Base-by-base conservation (phyloP, 495 filamentous ascomycete species). In the Hypoxylon fragiforme region DNA sequence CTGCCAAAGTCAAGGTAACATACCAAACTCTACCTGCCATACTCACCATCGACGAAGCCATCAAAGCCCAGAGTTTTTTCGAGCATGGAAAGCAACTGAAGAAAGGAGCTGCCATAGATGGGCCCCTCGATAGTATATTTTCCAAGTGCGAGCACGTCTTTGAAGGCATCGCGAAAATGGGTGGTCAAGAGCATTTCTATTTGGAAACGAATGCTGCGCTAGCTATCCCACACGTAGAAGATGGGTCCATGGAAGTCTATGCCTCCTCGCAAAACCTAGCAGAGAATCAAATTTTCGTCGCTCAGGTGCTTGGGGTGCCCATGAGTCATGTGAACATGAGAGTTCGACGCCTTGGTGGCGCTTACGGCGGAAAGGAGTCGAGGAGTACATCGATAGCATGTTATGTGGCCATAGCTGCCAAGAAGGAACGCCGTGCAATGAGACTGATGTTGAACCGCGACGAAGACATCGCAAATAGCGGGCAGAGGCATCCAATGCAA, bases 171-270 rank as follows among this genome's bases (percentile, higher is more conserved):
- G 78, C 84, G 11, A 79, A 87, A 54, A 86, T 94, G 75, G 90
- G 90, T 42, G 90, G 90, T 3, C 90, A 95, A 65, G 90, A 95
- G 62, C 90, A 95, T 65, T 95, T 95, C 68, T 95, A 94, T 60
- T 69, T 95, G 11, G 90, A 95, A 59, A 95, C 90, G 0, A 81
- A 92, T 40, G 90, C 89, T 24, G 87, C 84, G 36, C 75, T 91
- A 13, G 85, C 80, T 3, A 81, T 94, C 28, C 90, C 89, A 7
- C 90, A 94, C 67, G 80, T 77, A 0, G 90, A 95, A 65, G 87
- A 90, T 73, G 89, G 87, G 0, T 87, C 91, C 54, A 89, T 95
- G 77, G 90, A 94, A 54, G 72, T 95, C 14, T 92, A 80, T 70
- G 85, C 85, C 62, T 83, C 87, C 44, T 91, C 89, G 0, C 89